Conservation (phyloP, 441 rosid genomes). For the Melianthus villosus region DNA sequence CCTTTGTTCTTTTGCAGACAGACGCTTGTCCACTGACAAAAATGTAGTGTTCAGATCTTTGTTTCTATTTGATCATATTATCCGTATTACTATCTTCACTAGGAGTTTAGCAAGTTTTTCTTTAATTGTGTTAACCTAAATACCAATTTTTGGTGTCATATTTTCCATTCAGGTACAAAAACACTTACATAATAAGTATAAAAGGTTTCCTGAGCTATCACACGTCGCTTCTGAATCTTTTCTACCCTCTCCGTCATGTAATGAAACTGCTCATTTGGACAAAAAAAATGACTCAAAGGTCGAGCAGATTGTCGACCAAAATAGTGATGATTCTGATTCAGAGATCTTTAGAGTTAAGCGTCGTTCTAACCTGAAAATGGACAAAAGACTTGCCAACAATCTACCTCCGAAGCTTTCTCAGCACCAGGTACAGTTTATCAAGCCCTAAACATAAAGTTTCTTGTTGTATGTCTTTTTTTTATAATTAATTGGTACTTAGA, state of each 20-base stretch:
- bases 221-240: constrained; percentile 19
- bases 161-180: constrained; percentile 24
- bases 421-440: constrained; percentile 30
- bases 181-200: constrained; percentile 18
- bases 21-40: constrained; percentile 19
- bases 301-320: constrained; percentile 22
- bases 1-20: constrained; percentile 23
- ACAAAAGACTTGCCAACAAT: constrained; percentile 29
- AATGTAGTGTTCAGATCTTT: constrained; percentile 31
- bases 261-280: constrained; percentile 17
- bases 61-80: neutral
- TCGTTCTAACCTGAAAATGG: constrained; percentile 44
- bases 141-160: neutral
- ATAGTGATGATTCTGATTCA: constrained; percentile 69
- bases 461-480: neutral
- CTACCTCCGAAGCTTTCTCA: constrained; percentile 24
- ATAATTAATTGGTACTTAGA: neutral
- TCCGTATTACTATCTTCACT: neutral
- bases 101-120: neutral
- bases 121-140: neutral
- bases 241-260: constrained; percentile 20
- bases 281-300: constrained; percentile 15
- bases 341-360: constrained; percentile 89
- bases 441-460: neutral
- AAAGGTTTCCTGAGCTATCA: constrained; percentile 25